Evolutionary conservation across 345 rosid species (phyloP).

Genomic region (Hypericum androsaemum): DNA sequence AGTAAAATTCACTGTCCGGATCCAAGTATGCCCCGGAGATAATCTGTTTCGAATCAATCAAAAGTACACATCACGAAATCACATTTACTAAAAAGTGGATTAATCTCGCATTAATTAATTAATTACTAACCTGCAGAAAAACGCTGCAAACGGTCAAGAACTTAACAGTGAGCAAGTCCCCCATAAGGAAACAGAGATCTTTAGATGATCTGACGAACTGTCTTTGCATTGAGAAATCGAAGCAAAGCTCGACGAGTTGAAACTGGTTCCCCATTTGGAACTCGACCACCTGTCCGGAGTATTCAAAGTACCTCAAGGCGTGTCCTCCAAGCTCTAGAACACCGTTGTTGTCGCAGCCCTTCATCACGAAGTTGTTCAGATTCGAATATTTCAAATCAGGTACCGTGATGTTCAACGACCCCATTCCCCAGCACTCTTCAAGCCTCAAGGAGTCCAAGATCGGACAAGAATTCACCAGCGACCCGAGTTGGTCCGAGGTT

Average conservation of each 20-base stretch:
- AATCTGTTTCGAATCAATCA: constrained; percentile 11
- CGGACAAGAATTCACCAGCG: too few species aligned
- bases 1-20: not conserved
- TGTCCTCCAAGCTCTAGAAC: constrained; percentile 16
- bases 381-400: not conserved
- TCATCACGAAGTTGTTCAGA: constrained; percentile 19
- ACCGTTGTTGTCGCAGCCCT: constrained; percentile 16
- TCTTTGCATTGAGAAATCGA: constrained; percentile 26
- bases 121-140: constrained; percentile 32
- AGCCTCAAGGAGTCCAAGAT: too few species aligned
- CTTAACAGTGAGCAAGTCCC: constrained; percentile 11
- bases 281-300: constrained; percentile 13
- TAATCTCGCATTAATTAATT: too few species aligned
- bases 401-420: not conserved
- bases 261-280: constrained; percentile 11
- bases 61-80: too few species aligned
- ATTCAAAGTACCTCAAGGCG: constrained; percentile 18
- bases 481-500: too few species aligned
- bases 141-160: constrained; percentile 21
- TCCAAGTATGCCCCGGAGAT: constrained; percentile 15
- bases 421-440: constrained; percentile 5
- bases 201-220: constrained; percentile 8
- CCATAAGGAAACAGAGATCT: constrained; percentile 13
- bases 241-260: constrained; percentile 17
- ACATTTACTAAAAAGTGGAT: not conserved